Percentiles rank a stretch among this genome's conserved stretches.
These are phyloP conservation scores for Pichia heedii DNA, from an alignment of 805 yeast genomes.

Conservation along the genomic window DNA sequence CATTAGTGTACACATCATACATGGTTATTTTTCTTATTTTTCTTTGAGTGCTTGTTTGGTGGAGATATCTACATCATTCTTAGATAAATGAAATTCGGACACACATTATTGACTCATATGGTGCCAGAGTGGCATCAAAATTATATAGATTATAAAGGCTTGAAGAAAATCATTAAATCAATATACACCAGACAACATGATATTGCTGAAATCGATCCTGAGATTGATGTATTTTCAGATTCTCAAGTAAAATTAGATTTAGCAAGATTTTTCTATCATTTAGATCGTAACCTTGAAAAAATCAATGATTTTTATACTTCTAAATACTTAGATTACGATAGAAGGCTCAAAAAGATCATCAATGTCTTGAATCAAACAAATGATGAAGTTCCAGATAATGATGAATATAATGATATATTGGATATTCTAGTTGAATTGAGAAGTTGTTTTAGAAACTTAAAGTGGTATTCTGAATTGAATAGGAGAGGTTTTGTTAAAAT, in stretches of 20 bases:
- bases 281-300: conserved; percentile 73
- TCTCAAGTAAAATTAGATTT: conserved; percentile 37
- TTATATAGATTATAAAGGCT: conserved; percentile 77
- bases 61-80: too few species aligned
- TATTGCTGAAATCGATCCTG: conserved; percentile 16
- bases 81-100: conserved; percentile 66
- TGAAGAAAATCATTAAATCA: conserved; percentile 72
- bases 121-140: conserved; percentile 87
- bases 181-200: conserved; percentile 39
- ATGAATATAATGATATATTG: conserved; percentile 54
- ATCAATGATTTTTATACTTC: conserved; percentile 73
- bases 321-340: conserved; percentile 64
- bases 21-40: too few species aligned
- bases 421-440: conserved; percentile 69
- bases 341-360: conserved; percentile 48
- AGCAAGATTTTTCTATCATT: conserved; percentile 62
- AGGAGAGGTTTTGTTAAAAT: conserved; percentile 85
- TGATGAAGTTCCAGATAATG: conserved; percentile 28
- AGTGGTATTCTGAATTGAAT: conserved; percentile 91
- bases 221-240: conserved; percentile 30
- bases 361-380: conserved; percentile 24
- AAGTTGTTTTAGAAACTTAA: conserved; percentile 67
- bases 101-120: conserved; percentile 72
- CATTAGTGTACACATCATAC: too few species aligned
- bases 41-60: too few species aligned